Evolutionary conservation across 225 moss, liverwort and hornwort species (phyloP), one percentile per base, ranked within the genome.

Genomic region (Bryum argenteum): DNA sequence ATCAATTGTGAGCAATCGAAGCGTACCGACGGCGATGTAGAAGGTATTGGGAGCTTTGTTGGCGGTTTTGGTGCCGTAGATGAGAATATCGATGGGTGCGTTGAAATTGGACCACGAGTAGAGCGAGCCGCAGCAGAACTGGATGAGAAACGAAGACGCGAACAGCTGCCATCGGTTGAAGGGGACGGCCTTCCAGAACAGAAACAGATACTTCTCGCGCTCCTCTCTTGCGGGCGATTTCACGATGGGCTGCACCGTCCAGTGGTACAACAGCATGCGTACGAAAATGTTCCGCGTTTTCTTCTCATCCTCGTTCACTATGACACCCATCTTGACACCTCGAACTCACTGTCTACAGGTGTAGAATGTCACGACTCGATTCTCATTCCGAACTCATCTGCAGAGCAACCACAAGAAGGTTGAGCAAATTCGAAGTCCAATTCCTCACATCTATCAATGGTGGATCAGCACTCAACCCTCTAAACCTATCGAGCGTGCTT

Each of bases 31-130:
- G 23, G 89, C 88, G 64, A 91, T 91, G 67, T 91, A 91, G 82
- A 91, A 91, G 4, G 91, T 77, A 61, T 85, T 91, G 2, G 71
- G 70, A 3, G 91, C 89, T 65, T 69, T 89, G 67, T 88, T 80
- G 0, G 85, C 87, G 0, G 85, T 88, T 66, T 75, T 82, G 12
- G 83, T 78, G 50, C 91, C 91, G 19, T 89, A 91, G 18, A 91
- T 84, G 78, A 88, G 89, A 54, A 38, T 65, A 61, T 91, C 91
- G 48, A 91, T 91, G 16, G 91, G 91, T 7, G 73, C 83, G 64
- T 91, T 91, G 82, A 91, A 90, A 33, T 88, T 88, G 2, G 91
- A 91, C 91, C 91, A 91, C 10, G 91, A 59, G 82, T 91, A 91
- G 42, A 91, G 78, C 11, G 91, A 91, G 62, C 91, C 91, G 48